These are phyloP conservation scores for Aspergillus ruber DNA, from an alignment of 2,329 filamentous ascomycete genomes.

Conservation along the genomic window DNA sequence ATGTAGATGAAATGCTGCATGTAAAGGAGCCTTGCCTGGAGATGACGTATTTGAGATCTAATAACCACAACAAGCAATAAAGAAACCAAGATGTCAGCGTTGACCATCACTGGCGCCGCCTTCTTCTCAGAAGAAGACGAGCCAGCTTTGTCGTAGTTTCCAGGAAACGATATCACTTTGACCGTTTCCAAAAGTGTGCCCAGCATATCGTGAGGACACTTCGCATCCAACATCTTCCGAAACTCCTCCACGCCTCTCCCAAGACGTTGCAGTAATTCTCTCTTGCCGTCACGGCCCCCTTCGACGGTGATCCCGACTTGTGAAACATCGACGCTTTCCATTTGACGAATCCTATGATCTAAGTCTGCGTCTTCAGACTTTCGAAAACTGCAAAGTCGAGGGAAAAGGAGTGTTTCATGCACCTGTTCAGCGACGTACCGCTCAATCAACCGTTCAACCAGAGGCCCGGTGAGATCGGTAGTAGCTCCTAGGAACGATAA, in stretches of 20 bases:
- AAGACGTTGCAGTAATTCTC: slow-evolving; percentile 71
- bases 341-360: slow-evolving; percentile 83
- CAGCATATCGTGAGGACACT: slow-evolving; percentile 84
- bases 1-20: slow-evolving; percentile 98
- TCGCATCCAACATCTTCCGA: slow-evolving; percentile 70
- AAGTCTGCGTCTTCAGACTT: slow-evolving; percentile 78
- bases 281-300: slow-evolving; percentile 69
- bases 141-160: slow-evolving; percentile 34
- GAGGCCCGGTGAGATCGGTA: slow-evolving; percentile 83
- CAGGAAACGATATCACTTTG: slow-evolving; percentile 70
- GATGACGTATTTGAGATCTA: slow-evolving; percentile 74
- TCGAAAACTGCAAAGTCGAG: slow-evolving; percentile 69
- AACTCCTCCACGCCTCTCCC: slow-evolving; percentile 80
- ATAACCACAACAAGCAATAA: slow-evolving; percentile 89
- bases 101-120: slow-evolving; percentile 56
- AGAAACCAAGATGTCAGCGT: slow-evolving; percentile 90
- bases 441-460: slow-evolving; percentile 91
- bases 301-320: slow-evolving; percentile 87
- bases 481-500: slow-evolving; percentile 85
- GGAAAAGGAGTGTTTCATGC: slow-evolving; percentile 76
- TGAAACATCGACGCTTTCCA: slow-evolving; percentile 88
- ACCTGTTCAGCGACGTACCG: slow-evolving; percentile 90
- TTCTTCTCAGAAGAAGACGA: slow-evolving; percentile 47
- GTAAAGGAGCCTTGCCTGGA: slow-evolving; percentile 85
- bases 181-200: slow-evolving; percentile 71